These are phyloP conservation scores for Fragaria ananassa DNA, from an alignment of 306 rosid species.

Conservation along the genomic window DNA sequence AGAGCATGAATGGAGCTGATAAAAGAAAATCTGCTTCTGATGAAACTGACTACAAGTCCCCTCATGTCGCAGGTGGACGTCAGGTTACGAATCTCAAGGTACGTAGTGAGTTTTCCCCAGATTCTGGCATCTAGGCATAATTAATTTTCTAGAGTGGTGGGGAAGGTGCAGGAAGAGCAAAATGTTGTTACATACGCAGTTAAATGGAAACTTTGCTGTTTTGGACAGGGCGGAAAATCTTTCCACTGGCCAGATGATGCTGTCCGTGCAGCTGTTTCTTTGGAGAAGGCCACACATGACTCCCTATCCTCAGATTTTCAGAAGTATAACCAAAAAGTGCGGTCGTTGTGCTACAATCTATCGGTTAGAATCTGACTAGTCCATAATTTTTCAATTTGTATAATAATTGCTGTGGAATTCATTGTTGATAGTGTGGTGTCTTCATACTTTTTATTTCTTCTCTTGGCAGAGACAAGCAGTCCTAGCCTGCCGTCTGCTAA, in stretches of 20 bases:
- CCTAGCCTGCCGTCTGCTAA: constrained; percentile 65
- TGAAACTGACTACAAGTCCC: constrained; percentile 34
- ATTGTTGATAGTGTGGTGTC: not conserved
- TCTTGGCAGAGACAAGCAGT: constrained; percentile 54
- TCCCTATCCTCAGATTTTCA: constrained; percentile 57
- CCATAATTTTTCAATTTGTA: not conserved
- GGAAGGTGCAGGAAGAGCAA: not conserved
- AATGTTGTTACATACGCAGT: not conserved
- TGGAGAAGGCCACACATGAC: constrained; percentile 80
- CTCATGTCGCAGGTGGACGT: constrained; percentile 33
- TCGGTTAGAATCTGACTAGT: constrained; percentile 51
- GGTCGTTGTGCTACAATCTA: constrained; percentile 64
- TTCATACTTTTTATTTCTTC: not conserved
- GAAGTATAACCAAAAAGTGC: constrained; percentile 86
- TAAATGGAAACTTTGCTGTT: constrained; percentile 2
- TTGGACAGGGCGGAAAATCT: constrained; percentile 50
- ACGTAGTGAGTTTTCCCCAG: constrained; percentile 14
- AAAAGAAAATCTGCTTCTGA: constrained; percentile 41
- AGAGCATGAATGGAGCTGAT: constrained; percentile 35
- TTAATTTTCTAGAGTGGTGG: not conserved
- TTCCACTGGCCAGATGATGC: constrained; percentile 90
- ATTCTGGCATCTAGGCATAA: not conserved
- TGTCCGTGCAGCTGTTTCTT: constrained; percentile 63
- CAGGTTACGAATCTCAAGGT: constrained; percentile 58
- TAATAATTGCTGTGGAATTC: constrained; percentile 3